Evolutionary conservation across 805 yeast genomes (phyloP), one percentile per base, ranked within the genome.

Genomic region (Wickerhamiella allomyrinae): DNA sequence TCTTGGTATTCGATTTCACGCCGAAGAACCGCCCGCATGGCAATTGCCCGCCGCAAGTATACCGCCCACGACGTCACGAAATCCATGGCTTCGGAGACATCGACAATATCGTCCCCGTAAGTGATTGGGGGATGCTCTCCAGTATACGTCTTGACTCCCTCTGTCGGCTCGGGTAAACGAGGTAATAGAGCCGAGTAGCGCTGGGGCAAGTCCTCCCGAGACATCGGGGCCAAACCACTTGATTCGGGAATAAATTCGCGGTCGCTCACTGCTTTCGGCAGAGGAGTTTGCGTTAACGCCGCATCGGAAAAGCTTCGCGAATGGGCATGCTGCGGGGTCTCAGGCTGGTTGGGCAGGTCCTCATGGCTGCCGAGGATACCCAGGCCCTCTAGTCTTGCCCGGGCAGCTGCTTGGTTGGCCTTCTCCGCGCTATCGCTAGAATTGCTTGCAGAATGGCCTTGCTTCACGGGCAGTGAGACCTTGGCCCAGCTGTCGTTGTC

Each of bases 1-100:
- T 37, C 15, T 15, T 7, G 21, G 14, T 34, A 13, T 25, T 31
- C 37, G 39, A 48, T 49, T 40, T 53, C 53, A 36, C 52, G 46
- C 11, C 56, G 44, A 10, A 53, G 46, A 2, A 55, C 44, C 5
- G 56, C 59, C 3, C 63, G 46, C 7, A 52, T 49, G 3, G 62
- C 63, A 37, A 59, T 50, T 1, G 61, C 58, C 9, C 53, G 47
- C 14, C 54, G 49, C 20, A 59, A 43, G 37, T 58, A 59, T 3
- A 47, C 33, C 2, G 59, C 51, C 62, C 63, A 59, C 1, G 60
- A 49, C 10, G 46, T 47, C 5, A 56, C 60, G 38, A 59, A 56
- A 7, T 51, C 55, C 22, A 53, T 37, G 6, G 56, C 58, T n/a
- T 49, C 55, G 6, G 56, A 57, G n/a, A 57, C 46, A 19, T 49